A percentile compares a stretch with the other conserved stretches of the same genome.
Evolutionary conservation across 176 grass and related monocot genomes (phyloP).

Genomic region (Canna indica): DNA sequence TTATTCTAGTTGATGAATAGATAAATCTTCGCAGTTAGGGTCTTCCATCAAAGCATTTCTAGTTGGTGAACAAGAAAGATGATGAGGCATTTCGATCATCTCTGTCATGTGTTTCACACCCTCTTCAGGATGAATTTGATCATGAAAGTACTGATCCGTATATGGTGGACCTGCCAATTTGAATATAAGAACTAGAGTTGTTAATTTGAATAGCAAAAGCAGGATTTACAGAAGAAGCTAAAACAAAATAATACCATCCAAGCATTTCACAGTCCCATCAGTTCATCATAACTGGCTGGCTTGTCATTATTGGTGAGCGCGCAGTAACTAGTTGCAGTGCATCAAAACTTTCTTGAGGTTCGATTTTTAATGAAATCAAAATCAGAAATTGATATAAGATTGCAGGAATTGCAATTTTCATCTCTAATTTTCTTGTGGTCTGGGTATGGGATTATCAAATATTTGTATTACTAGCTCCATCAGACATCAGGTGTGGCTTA

Average conservation of each 20-base stretch:
- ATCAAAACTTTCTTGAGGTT: not conserved
- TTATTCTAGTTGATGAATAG: no score
- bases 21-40: not conserved
- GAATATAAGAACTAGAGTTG: conserved; percentile 15
- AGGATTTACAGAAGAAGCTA: conserved; percentile 16
- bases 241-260: conserved; percentile 38
- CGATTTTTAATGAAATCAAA: not conserved
- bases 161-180: conserved; percentile 34
- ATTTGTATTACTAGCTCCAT: conserved; percentile 14
- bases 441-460: conserved; percentile 15
- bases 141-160: conserved; percentile 21
- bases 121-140: conserved; percentile 23
- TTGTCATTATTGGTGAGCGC: not conserved
- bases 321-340: not conserved
- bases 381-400: conserved; percentile 12
- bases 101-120: conserved; percentile 27
- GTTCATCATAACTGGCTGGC: conserved; percentile 7
- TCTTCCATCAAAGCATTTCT: not conserved
- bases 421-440: conserved; percentile 22
- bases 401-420: conserved; percentile 10
- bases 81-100: conserved; percentile 18
- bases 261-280: conserved; percentile 18
- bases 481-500: conserved; percentile 45
- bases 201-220: not conserved
- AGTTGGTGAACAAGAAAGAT: conserved; percentile 21